Evolutionary conservation across 495 filamentous ascomycete genomes (phyloP), one percentile per base, ranked within the genome.

Genomic region (Xylaria castorea): DNA sequence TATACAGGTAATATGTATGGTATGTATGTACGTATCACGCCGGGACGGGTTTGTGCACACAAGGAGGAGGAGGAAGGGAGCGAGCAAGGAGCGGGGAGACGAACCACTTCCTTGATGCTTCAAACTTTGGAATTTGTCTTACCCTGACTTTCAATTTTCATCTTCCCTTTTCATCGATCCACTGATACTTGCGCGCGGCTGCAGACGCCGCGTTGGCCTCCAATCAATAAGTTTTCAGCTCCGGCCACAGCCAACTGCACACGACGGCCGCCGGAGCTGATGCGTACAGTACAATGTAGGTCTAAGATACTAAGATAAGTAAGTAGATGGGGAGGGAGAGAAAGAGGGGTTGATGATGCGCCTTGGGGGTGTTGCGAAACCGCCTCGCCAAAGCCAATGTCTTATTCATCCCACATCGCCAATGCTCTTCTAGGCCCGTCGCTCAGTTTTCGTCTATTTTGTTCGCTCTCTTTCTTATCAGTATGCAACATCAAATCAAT

Each of bases 191-290:
- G 68, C 68, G 68, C 68, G 68, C 68, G 55, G 68, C 44, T 61
- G 67, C 67, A 48, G 42, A 60, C 16, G 67, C 55, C 53, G 51
- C 67, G 51, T 32, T 38, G 16, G 27, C 51, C 53, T 61, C 55
- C 68, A 70, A 70, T 50, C 68, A 70, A 22, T 25, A 20, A 32
- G 22, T 61, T 61, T 70, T 62, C 57, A 61, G 55, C 57, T 62
- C 40, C 51, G 30, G 5, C 30, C n/a, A n/a, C n/a, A n/a, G n/a
- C n/a, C n/a, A n/a, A 42, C n/a, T 8, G 27, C 44, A 22, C 8
- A 65, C 25, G 38, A 66, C 27, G 16, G 18, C 32, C 44, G 20
- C 32, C 44, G 32, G 4, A 38, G 64, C 30, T 50, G 40, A 50
- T 27, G 25, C 22, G 20, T 60, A 60, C n/a, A 5, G 27, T 55